Percentiles rank a stretch among this genome's conserved stretches.
phyloP scores from a whole-genome alignment of 257 asterid genomes.

The Gentiana macrophylla region DNA sequence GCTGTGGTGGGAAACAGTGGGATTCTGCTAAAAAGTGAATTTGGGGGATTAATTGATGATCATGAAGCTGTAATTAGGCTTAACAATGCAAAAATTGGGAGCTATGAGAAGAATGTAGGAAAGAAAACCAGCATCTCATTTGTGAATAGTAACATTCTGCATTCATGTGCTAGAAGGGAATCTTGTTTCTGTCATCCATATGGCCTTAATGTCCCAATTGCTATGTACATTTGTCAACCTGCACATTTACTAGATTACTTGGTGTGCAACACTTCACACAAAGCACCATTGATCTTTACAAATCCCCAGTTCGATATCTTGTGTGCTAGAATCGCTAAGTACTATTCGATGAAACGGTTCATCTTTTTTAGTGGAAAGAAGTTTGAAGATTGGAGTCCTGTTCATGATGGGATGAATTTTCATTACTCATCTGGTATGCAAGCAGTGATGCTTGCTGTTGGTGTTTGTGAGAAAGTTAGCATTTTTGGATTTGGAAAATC shows the following conservation, averaged over 20 bases:
- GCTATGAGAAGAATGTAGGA: constrained; percentile 63
- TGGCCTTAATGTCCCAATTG: constrained; percentile 53
- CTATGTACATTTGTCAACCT: constrained; percentile 86
- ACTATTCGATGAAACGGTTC: constrained; percentile 63
- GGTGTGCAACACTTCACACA: constrained; percentile 69
- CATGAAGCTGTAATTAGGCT: constrained; percentile 75
- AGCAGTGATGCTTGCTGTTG: constrained; percentile 80
- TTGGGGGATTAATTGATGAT: constrained; percentile 56
- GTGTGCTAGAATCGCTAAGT: constrained; percentile 72
- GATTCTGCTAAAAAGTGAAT: constrained; percentile 40
- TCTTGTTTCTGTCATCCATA: constrained; percentile 93
- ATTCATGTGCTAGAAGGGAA: constrained; percentile 60
- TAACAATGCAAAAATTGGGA: constrained; percentile 61
- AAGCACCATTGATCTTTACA: constrained; percentile 55
- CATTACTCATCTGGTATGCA: constrained; percentile 98
- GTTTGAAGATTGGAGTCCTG: constrained; percentile 50
- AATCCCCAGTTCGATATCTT: constrained; percentile 64
- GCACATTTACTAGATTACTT: constrained; percentile 76
- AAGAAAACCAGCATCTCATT: constrained; percentile 67
- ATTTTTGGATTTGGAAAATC: constrained; percentile 87
- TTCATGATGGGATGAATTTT: constrained; percentile 62
- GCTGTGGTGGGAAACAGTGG: constrained; percentile 99
- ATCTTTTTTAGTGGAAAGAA: constrained; percentile 37
- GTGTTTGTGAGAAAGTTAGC: constrained; percentile 76
- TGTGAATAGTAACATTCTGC: constrained; percentile 81